Evolutionary conservation across 2,329 filamentous ascomycete species (phyloP).

Genomic region (Pleurostoma richardsiae): DNA sequence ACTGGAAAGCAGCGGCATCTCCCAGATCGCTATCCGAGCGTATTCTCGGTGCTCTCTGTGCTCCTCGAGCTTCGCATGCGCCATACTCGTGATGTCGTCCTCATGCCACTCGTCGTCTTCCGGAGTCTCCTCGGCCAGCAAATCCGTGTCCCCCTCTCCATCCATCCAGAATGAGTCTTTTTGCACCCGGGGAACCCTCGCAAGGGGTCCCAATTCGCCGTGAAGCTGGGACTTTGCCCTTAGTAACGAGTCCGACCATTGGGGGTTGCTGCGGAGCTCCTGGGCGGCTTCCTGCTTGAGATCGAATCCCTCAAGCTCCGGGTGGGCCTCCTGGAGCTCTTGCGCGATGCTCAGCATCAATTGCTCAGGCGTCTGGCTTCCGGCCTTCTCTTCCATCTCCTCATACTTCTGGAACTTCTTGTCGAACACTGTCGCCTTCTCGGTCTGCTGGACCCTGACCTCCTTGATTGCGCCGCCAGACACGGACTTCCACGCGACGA

Average conservation of each 20-base stretch:
- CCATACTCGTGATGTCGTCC: constrained; percentile 79
- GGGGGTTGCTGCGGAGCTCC: too few relatives aligned
- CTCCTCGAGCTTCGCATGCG: constrained; percentile 81
- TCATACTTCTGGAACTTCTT: constrained; percentile 14
- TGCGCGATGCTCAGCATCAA: not conserved
- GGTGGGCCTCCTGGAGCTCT: not conserved
- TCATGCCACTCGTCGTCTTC: constrained; percentile 64
- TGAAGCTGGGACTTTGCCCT: not conserved
- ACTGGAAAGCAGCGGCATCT: constrained; percentile 89
- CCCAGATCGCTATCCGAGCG: constrained; percentile 83
- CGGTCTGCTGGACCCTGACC: constrained; percentile 4
- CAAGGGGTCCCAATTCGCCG: constrained; percentile 12
- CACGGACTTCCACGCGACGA: constrained; percentile 18
- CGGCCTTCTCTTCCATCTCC: constrained; percentile 2
- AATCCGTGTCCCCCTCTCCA: constrained; percentile 41
- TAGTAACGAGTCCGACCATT: too few relatives aligned
- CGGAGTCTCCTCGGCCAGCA: constrained; percentile 40
- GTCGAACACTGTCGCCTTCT: constrained; percentile 6
- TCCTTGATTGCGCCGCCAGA: constrained; percentile 13
- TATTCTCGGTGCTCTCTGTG: constrained; percentile 87
- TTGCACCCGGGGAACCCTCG: constrained; percentile 13
- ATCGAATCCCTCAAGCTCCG: constrained; percentile 4
- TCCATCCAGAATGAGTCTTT: constrained; percentile 42
- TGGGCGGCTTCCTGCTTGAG: constrained; percentile 5
- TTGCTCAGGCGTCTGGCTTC: constrained; percentile 1